A percentile compares a stretch with the other conserved stretches of the same genome.
Evolutionary conservation across 2,329 filamentous ascomycete genomes (phyloP).

Genomic region (Ophiostoma montium): DNA sequence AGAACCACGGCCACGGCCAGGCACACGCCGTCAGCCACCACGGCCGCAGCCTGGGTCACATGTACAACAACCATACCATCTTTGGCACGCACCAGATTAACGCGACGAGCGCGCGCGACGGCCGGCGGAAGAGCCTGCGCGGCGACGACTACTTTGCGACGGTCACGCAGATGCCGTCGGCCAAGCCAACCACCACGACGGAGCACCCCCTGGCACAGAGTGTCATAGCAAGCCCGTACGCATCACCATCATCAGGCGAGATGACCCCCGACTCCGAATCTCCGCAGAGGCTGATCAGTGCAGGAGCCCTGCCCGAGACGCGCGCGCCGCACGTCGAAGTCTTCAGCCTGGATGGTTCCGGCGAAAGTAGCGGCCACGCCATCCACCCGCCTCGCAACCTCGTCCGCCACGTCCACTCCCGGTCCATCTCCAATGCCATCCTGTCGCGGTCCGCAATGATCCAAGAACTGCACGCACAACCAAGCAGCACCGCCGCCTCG

Average conservation of each 20-base stretch:
- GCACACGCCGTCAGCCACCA: constrained; percentile 3
- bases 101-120: constrained; percentile 26
- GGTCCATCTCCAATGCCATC: constrained; percentile 30
- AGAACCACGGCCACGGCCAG: constrained; percentile 5
- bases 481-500: constrained; percentile 24
- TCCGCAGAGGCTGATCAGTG: constrained; percentile 11
- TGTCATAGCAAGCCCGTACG: constrained; percentile 53
- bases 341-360: constrained; percentile 17
- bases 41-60: constrained; percentile 6
- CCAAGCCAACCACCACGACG: not conserved
- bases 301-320: constrained; percentile 10
- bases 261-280: constrained; percentile 15
- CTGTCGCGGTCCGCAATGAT: constrained; percentile 25
- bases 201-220: constrained; percentile 68
- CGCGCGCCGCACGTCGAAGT: constrained; percentile 15
- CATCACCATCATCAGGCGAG: constrained; percentile 24
- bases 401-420: constrained; percentile 29
- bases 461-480: constrained; percentile 21
- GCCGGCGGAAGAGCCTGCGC: constrained; percentile 39
- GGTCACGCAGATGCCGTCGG: constrained; percentile 28
- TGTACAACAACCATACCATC: constrained; percentile 32
- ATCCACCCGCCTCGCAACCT: constrained; percentile 8
- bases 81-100: constrained; percentile 4
- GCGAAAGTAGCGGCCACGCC: constrained; percentile 9
- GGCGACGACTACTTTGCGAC: constrained; percentile 40